Conservation (phyloP, 768 basidiomycete genomes). For the Suillus lakei region DNA sequence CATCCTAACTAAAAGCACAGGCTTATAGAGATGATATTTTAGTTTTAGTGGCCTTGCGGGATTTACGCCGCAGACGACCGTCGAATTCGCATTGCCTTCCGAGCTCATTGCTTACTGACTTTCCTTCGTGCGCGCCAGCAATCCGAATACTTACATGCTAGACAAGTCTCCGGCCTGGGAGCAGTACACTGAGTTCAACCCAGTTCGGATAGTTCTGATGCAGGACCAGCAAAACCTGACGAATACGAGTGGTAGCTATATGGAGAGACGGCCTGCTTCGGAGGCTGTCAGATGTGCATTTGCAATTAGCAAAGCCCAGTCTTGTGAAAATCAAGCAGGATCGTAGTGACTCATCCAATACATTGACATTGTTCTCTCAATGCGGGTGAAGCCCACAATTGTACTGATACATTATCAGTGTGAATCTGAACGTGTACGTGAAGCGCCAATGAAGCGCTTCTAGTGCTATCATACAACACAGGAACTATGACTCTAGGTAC, state of each 20-base stretch:
- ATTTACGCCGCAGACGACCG: constrained; percentile 49
- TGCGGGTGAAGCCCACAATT: not conserved
- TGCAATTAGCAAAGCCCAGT: not conserved
- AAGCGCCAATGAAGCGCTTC: not conserved
- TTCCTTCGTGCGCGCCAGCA: constrained; percentile 61
- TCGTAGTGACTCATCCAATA: not conserved
- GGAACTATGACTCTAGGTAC: not conserved
- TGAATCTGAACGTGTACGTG: not conserved
- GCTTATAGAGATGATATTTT: not conserved
- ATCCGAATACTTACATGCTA: constrained; percentile 61
- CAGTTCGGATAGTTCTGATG: constrained; percentile 49
- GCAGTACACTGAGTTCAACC: constrained; percentile 35
- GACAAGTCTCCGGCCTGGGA: constrained; percentile 55
- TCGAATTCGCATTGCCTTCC: constrained; percentile 53
- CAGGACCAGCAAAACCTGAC: constrained; percentile 36
- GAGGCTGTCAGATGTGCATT: not conserved
- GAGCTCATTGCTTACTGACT: constrained; percentile 70
- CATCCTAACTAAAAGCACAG: not conserved
- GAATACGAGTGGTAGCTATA: constrained; percentile 42
- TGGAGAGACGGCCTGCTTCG: constrained; percentile 41
- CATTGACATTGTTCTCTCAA: not conserved
- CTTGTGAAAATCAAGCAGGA: not conserved
- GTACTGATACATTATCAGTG: not conserved
- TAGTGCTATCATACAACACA: constrained; percentile 2
- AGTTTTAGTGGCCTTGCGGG: constrained; percentile 57